Base-by-base conservation (phyloP, 1,139 yeast species). In the Yamadazyma diospyri region DNA sequence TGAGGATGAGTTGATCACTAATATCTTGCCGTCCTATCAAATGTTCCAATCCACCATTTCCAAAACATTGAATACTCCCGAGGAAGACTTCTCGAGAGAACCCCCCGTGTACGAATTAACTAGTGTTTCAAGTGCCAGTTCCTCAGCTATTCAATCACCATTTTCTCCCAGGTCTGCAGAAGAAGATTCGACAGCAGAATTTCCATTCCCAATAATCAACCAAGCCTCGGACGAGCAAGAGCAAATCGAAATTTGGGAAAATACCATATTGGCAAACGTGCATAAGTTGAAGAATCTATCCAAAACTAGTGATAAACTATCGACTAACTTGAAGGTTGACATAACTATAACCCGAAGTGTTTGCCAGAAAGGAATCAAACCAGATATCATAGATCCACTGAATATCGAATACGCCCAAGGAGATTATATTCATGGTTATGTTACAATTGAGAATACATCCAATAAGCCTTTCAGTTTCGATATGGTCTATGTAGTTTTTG, bases 1-100 rank as follows among this genome's bases (percentile, higher is more conserved):
- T 7, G 64, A 53, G 13, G 64, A 60, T 34, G 60, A 58, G 23
- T 53, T 64, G 24, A 41, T 69, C 29, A 64, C 57, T 40, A 64
- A 65, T 37, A 69, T 69, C 23, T 55, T 69, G 9, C 75, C 75
- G 2, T 65, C 72, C 10, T 69, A 69, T 43, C 68, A 67, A 29
- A 68, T 69, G 73, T 67, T 60, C 48, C 68, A 65, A 44, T 52
- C 68, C 24, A 69, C 75, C 9, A 56, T 69, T 8, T 61, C 69
- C 25, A 62, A 64, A 40, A 56, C 57, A 16, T 42, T 69, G 32
- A 57, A 61, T 2, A 67, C 68, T 3, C 51, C 61, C 3, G 57
- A 64, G 30, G 75, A 68, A 41, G 67, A 64, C 45, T 69, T 55
- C 46, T 45, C 57, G 5, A 59, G 59, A 6, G 70, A 64, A 32